These are phyloP conservation scores for Carex myosuroides DNA, from an alignment of 176 grass and related monocot genomes.

Conservation along the genomic window DNA sequence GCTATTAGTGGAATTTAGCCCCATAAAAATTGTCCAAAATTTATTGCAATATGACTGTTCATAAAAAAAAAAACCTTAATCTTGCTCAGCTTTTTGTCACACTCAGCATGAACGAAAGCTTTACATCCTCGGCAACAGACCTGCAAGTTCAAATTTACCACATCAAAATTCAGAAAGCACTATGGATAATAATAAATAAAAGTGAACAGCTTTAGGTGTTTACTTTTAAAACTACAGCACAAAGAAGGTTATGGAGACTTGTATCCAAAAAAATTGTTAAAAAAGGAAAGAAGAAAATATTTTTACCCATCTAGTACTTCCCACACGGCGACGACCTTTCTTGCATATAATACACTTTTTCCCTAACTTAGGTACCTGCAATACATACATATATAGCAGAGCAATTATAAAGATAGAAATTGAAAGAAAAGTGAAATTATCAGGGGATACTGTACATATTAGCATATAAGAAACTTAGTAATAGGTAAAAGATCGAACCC, in stretches of 20 bases:
- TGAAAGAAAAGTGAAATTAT: neutral
- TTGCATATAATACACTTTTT: slow-evolving; percentile 79
- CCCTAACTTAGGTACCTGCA: slow-evolving; percentile 57
- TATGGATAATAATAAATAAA: neutral
- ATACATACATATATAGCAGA: slow-evolving; percentile 9
- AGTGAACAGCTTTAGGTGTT: neutral
- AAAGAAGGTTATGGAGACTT: neutral
- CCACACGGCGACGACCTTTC: slow-evolving; percentile 53
- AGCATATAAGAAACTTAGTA: neutral
- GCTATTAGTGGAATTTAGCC: slow-evolving; percentile 31
- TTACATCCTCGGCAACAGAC: slow-evolving; percentile 77
- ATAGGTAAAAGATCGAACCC: neutral
- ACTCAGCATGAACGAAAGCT: slow-evolving; percentile 69
- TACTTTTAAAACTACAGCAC: neutral
- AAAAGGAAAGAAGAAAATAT: slow-evolving; percentile 1
- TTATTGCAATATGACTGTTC: slow-evolving; percentile 2
- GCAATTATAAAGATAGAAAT: neutral
- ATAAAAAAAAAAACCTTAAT: slow-evolving; percentile 41
- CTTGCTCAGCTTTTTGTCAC: slow-evolving; percentile 64
- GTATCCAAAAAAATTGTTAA: slow-evolving; percentile 9
- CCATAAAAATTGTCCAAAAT: neutral
- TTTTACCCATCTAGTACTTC: slow-evolving; percentile 73
- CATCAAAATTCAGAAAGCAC: slow-evolving; percentile 24
- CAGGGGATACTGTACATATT: neutral
- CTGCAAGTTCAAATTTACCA: slow-evolving; percentile 30